Conservation (phyloP, 768 basidiomycete genomes). For the Tricholoma matsutake region DNA sequence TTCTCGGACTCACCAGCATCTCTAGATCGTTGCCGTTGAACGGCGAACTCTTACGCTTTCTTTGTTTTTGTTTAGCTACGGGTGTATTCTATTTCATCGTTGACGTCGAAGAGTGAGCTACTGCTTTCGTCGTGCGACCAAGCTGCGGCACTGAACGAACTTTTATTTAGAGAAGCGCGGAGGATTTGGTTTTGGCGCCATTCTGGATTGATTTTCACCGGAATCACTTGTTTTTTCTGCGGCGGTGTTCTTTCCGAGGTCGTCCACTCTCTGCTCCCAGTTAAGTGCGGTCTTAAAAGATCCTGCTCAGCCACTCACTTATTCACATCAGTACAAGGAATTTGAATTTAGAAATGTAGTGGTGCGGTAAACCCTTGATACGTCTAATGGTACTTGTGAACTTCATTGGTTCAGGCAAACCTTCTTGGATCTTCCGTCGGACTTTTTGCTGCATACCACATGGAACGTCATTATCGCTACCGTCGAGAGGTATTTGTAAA, state of each 20-base stretch:
- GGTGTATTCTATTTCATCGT: conserved; percentile 84
- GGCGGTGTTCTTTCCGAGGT: conserved; percentile 82
- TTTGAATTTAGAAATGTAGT: conserved; percentile 73
- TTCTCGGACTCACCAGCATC: conserved; percentile 77
- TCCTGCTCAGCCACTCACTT: conserved; percentile 2
- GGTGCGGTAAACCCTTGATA: conserved; percentile 35
- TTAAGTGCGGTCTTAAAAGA: conserved; percentile 30
- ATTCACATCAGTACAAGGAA: conserved; percentile 50
- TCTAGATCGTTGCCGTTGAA: conserved; percentile 64
- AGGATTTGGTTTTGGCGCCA: conserved; percentile 88
- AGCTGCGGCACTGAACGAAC: background rate
- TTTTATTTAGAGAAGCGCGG: conserved; percentile 55
- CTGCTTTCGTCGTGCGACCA: background rate
- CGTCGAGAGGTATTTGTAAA: conserved; percentile 60
- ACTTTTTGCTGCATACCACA: conserved; percentile 58
- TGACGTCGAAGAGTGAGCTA: conserved; percentile 80
- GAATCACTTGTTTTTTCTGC: conserved; percentile 69
- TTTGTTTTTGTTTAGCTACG: conserved; percentile 74
- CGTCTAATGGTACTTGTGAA: conserved; percentile 1
- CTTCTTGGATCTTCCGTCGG: conserved; percentile 70
- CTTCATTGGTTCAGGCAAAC: conserved; percentile 56
- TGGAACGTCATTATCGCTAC: conserved; percentile 75
- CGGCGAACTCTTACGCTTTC: conserved; percentile 77
- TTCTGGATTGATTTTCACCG: conserved; percentile 64
- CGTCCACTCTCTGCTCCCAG: conserved; percentile 77